These are phyloP conservation scores for Magnolia changhungtana DNA, from an alignment of 164 flowering plant species.

Conservation along the genomic window DNA sequence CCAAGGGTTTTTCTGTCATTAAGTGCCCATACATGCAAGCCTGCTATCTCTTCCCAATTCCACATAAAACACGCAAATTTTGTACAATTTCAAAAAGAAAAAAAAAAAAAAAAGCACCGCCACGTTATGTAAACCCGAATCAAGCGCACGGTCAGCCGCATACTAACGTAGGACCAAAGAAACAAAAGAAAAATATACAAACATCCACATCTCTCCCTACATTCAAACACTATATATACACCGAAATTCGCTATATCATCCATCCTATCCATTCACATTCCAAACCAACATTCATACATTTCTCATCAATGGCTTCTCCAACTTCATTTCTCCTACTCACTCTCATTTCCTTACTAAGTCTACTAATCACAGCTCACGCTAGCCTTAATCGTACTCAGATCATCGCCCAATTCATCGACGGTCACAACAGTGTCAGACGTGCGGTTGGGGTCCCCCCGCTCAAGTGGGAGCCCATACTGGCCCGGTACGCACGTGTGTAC, in stretches of 20 bases:
- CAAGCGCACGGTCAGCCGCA: neutral
- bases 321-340: neutral
- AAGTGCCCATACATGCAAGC: neutral
- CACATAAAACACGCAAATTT: neutral
- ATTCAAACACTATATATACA: neutral
- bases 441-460: conserved; percentile 25
- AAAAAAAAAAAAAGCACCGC: neutral
- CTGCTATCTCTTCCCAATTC: neutral
- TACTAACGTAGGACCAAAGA: neutral
- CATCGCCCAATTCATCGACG: conserved; percentile 15
- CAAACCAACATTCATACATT: neutral
- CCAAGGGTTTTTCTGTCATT: too few relatives aligned
- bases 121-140: neutral
- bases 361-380: neutral
- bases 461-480: conserved; percentile 21
- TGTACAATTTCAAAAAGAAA: neutral
- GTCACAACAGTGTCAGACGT: conserved; percentile 24
- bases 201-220: neutral
- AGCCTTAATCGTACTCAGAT: conserved; percentile 3
- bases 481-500: conserved; percentile 22
- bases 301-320: conserved; percentile 6
- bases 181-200: neutral
- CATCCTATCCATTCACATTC: neutral
- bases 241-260: neutral
- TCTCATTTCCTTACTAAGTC: neutral